phyloP scores from a whole-genome alignment of 768 basidiomycete genomes.

The Artomyces pyxidatus region DNA sequence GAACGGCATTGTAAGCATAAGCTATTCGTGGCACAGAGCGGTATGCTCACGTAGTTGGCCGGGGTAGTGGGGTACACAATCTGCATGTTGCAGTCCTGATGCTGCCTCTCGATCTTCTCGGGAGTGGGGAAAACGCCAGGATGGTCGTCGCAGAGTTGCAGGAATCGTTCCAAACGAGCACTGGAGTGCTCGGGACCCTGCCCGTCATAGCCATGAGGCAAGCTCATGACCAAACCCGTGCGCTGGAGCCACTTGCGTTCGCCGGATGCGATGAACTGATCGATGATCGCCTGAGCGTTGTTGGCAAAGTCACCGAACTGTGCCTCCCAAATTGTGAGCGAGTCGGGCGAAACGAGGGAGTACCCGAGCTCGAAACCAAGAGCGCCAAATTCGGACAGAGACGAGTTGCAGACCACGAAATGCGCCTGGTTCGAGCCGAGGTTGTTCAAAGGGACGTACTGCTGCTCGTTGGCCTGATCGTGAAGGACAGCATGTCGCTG shows the following conservation, averaged over 20 bases:
- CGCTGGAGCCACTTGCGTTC: conserved; percentile 98
- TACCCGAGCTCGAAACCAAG: conserved; percentile 98
- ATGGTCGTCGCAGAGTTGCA: conserved; percentile 97
- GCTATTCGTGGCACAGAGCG: conserved; percentile 5
- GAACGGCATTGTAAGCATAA: conserved; percentile 8
- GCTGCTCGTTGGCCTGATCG: conserved; percentile 88
- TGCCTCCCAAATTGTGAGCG: conserved; percentile 95
- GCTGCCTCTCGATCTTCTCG: conserved; percentile 88
- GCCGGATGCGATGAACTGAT: conserved; percentile 96
- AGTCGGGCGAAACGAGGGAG: conserved; percentile 91
- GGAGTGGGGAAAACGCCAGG: conserved; percentile 82
- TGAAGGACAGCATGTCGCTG: conserved; percentile 96
- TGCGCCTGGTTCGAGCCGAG: conserved; percentile 82
- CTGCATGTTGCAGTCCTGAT: conserved; percentile 99
- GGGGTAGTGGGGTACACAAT: conserved; percentile 97
- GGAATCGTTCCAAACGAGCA: conserved; percentile 89
- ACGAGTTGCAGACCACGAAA: conserved; percentile 95
- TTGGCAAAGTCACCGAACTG: conserved; percentile 99
- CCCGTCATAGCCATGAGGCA: conserved; percentile 97
- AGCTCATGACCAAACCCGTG: conserved; percentile 77
- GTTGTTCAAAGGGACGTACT: conserved; percentile 85
- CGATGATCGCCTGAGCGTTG: conserved; percentile 95
- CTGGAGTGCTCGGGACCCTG: conserved; percentile 99
- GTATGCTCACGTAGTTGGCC: conserved; percentile 70
- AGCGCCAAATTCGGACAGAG: conserved; percentile 88